phyloP scores from a whole-genome alignment of 1,284 basidiomycete genomes.

The Ceratobasidium theobromae region DNA sequence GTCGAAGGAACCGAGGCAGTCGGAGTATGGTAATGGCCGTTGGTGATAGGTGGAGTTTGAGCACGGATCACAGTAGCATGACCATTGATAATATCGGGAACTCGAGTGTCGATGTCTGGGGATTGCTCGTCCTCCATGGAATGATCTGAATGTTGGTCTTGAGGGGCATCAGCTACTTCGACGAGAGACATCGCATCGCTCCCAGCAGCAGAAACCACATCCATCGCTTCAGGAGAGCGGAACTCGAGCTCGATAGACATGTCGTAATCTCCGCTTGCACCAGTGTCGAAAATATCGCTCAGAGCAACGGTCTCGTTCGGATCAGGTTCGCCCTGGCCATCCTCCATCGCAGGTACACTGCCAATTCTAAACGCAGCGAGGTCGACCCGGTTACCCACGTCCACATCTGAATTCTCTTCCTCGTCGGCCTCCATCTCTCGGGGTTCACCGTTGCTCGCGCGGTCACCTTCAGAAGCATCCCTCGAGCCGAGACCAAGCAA shows the following conservation, averaged over 20 bases:
- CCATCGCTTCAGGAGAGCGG: neutral
- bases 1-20: neutral
- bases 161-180: neutral
- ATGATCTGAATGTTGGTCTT: neutral
- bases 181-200: slow-evolving; percentile 33
- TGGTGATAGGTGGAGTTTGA: neutral
- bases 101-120: neutral
- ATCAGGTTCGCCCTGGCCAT: neutral
- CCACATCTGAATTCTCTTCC: slow-evolving; percentile 33
- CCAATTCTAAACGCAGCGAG: neutral
- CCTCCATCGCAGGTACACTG: neutral
- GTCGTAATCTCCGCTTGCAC: neutral
- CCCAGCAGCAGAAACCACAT: slow-evolving; percentile 8
- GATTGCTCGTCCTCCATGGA: neutral
- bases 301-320: neutral
- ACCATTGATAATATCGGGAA: neutral
- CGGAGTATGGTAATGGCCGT: neutral
- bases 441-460: slow-evolving; percentile 33
- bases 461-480: slow-evolving; percentile 34
- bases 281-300: neutral
- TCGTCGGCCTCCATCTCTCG: slow-evolving; percentile 11
- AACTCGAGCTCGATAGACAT: neutral
- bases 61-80: slow-evolving; percentile 11
- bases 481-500: slow-evolving; percentile 4
- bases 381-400: slow-evolving; percentile 1